These are phyloP conservation scores for Nymphaea colorata DNA, from an alignment of 164 flowering plant genomes.

Conservation along the genomic window DNA sequence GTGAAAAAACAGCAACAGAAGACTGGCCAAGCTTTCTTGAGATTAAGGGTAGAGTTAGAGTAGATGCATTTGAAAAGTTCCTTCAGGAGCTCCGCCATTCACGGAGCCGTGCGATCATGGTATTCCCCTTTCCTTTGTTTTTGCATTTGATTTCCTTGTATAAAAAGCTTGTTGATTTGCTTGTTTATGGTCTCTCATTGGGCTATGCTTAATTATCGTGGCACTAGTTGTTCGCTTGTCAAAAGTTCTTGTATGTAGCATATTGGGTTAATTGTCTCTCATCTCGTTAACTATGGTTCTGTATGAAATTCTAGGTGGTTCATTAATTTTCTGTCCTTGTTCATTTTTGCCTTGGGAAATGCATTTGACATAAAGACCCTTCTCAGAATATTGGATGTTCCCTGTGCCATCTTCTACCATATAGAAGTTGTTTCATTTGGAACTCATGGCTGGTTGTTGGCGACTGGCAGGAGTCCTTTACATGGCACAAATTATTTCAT, in stretches of 20 bases:
- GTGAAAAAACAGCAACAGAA: constrained; percentile 63
- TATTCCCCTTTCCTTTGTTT: constrained; percentile 14
- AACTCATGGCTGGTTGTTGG: too few relatives aligned
- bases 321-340: too few relatives aligned
- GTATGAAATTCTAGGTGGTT: too few relatives aligned
- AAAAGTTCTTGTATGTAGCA: too few relatives aligned
- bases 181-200: background rate
- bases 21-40: constrained; percentile 75
- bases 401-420: too few relatives aligned
- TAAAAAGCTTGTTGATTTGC: background rate
- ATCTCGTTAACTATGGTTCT: too few relatives aligned
- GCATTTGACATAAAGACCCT: too few relatives aligned
- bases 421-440: too few relatives aligned
- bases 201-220: background rate
- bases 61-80: constrained; percentile 86
- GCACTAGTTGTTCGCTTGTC: background rate
- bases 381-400: too few relatives aligned
- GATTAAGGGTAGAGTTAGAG: constrained; percentile 89
- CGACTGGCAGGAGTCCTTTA: too few relatives aligned
- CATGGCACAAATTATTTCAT: too few relatives aligned
- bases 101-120: constrained; percentile 95
- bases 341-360: too few relatives aligned
- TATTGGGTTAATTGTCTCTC: background rate
- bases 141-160: background rate
- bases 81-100: constrained; percentile 82